A percentile compares a stretch with the other conserved stretches of the same genome.
These are phyloP conservation scores for Cydonia oblonga DNA, from an alignment of 331 rosid species.

Conservation along the genomic window DNA sequence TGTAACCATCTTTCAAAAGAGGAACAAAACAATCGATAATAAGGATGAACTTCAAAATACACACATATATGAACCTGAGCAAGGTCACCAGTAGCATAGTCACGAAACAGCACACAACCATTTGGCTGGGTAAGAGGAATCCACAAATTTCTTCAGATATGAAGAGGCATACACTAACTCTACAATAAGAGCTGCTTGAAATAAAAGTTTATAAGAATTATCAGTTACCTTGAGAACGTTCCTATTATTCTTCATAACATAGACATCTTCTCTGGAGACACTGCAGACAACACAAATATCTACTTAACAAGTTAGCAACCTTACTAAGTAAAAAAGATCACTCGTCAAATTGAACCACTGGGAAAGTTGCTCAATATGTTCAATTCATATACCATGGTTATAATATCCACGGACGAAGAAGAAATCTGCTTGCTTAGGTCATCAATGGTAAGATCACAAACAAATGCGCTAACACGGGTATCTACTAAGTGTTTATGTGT, in stretches of 20 bases:
- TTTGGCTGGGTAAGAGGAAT: slow-evolving; percentile 44
- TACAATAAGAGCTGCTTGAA: slow-evolving; percentile 6
- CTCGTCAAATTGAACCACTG: slow-evolving; percentile 9
- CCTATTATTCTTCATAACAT: slow-evolving; percentile 61
- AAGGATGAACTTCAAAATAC: not conserved
- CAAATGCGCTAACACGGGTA: slow-evolving; percentile 58
- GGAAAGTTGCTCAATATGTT: slow-evolving; percentile 7
- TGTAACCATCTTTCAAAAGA: not conserved
- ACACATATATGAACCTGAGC: slow-evolving; percentile 64
- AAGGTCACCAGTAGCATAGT: slow-evolving; percentile 89
- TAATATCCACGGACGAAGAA: slow-evolving; percentile 65
- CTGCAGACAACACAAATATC: slow-evolving; percentile 95
- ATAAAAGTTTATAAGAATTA: not conserved
- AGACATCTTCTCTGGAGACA: slow-evolving; percentile 88
- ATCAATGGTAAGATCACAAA: slow-evolving; percentile 79
- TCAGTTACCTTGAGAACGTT: slow-evolving; percentile 60
- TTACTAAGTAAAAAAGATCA: not conserved
- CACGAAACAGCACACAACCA: slow-evolving; percentile 70
- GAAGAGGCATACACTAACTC: not conserved
- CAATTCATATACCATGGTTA: slow-evolving; percentile 65
- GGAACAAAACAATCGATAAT: not conserved
- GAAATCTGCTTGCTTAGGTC: slow-evolving; percentile 52
- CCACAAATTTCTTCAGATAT: slow-evolving; percentile 1
- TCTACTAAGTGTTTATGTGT: slow-evolving; percentile 64
- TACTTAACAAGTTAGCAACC: slow-evolving; percentile 76